Evolutionary conservation across 441 rosid genomes (phyloP).

Genomic region (Corymbia citriodora): DNA sequence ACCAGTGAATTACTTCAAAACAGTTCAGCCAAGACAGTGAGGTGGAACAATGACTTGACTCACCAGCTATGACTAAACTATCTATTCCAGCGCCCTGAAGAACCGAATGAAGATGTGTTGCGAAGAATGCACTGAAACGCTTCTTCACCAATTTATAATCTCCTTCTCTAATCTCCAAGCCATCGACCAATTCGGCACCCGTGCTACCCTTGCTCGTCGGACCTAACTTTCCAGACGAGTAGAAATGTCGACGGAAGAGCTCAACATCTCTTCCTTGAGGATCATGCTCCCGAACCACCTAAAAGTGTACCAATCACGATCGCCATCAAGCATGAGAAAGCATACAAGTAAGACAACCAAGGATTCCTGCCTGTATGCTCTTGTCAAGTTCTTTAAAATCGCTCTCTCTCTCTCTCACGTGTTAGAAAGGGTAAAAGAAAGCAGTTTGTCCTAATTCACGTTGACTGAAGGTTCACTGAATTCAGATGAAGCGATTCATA

Average conservation of each 20-base stretch:
- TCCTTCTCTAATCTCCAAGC: conserved; percentile 58
- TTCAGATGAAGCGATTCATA: not conserved
- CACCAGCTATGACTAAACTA: conserved; percentile 54
- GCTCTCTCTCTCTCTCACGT: not conserved
- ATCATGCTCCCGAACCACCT: conserved; percentile 85
- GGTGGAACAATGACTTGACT: conserved; percentile 3
- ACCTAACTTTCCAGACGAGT: conserved; percentile 44
- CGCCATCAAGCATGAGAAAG: not conserved
- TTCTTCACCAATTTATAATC: conserved; percentile 85
- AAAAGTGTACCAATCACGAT: not conserved
- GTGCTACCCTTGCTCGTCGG: conserved; percentile 47
- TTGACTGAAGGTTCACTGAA: not conserved
- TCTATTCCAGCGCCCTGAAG: conserved; percentile 43
- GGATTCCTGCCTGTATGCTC: not conserved
- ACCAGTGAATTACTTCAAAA: not conserved
- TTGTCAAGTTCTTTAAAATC: not conserved
- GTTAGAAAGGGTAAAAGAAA: not conserved
- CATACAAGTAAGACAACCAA: not conserved
- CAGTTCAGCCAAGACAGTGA: too few relatives aligned
- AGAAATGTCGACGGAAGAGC: conserved; percentile 54
- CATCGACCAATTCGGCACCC: conserved; percentile 68
- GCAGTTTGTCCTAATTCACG: not conserved
- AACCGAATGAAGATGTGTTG: conserved; percentile 64
- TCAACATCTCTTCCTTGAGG: conserved; percentile 77
- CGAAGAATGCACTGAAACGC: conserved; percentile 80